Evolutionary conservation across 2,329 filamentous ascomycete species (phyloP), one percentile per base, ranked within the genome.

Genomic region (Colletotrichum sp.): DNA sequence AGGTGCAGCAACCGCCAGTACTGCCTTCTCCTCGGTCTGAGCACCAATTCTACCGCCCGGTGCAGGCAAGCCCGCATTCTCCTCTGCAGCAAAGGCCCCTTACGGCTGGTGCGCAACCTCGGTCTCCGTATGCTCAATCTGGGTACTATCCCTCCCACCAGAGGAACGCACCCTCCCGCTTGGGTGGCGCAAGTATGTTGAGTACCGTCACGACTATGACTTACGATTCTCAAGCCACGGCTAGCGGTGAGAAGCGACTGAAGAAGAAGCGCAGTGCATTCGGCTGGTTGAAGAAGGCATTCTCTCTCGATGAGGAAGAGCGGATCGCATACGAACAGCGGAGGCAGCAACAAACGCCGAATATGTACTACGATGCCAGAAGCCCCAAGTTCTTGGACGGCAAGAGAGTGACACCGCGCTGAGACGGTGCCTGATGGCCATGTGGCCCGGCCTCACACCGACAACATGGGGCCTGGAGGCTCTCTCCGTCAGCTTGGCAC

Each of bases 241-340:
- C 79, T 10, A 79, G 79, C 3, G 82, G 81, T 21, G 82, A 84
- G 28, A 86, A 86, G 71, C 84, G 88, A 49, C 81, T 93, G 7
- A 93, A 93, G 83, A 93, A 93, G 86, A 93, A 93, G 86, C 89
- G 91, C 77, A 93, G 92, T 79, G 91, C 91, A 2, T 93, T 93
- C 80, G 92, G 92, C 3, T 93, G 92, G 92, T 82, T 93, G 72
- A 93, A 93, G 83, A 93, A 93, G 84, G 92, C 92, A 1, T 93
- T 93, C 68, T 90, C 89, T 39, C 83, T 93, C 30, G 91, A 92
- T 76, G 92, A 93, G 26, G 91, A 93, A 64, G 92, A 93, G 82
- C 89, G 88, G 68, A 87, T 88, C 10, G 88, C 89, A 12, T 93
- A 92, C 77, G 91, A 93, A 80, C 88, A 89, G 62, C 88, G 89